These are phyloP conservation scores for Tetrastigma voinierianum DNA, from an alignment of 164 flowering plant species.

Conservation along the genomic window DNA sequence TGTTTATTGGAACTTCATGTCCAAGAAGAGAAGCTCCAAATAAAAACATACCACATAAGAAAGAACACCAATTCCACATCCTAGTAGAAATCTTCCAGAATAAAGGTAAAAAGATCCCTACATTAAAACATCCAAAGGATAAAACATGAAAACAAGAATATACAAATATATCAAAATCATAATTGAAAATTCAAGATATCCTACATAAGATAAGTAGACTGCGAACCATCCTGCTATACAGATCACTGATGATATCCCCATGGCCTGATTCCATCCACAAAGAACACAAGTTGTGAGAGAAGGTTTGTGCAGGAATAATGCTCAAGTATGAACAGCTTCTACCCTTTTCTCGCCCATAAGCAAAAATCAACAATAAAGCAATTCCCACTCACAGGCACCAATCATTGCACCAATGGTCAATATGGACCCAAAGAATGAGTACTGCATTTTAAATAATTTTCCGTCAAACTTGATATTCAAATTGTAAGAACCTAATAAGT, in stretches of 20 bases:
- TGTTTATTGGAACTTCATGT: no score
- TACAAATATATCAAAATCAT: not conserved
- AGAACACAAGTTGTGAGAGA: not conserved
- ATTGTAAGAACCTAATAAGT: no score
- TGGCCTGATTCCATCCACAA: constrained; percentile 46
- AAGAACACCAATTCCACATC: constrained; percentile 74
- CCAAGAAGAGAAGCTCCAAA: no score
- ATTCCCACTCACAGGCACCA: constrained; percentile 66
- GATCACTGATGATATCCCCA: constrained; percentile 65
- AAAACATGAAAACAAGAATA: no score
- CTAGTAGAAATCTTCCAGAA: constrained; percentile 61
- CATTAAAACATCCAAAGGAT: not conserved
- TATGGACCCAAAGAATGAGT: constrained; percentile 64
- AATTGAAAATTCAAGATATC: not conserved
- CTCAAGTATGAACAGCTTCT: not conserved
- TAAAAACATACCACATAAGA: constrained; percentile 62
- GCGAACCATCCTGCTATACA: constrained; percentile 84
- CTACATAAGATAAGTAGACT: constrained; percentile 59
- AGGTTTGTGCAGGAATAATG: no score
- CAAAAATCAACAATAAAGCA: constrained; percentile 58
- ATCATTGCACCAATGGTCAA: constrained; percentile 69
- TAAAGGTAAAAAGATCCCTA: constrained; percentile 60
- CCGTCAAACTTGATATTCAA: no score
- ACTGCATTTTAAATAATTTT: no score
- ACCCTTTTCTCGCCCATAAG: constrained; percentile 58